phyloP scores from a whole-genome alignment of 2,329 filamentous ascomycete species.

The Zymoseptoria passerinii region DNA sequence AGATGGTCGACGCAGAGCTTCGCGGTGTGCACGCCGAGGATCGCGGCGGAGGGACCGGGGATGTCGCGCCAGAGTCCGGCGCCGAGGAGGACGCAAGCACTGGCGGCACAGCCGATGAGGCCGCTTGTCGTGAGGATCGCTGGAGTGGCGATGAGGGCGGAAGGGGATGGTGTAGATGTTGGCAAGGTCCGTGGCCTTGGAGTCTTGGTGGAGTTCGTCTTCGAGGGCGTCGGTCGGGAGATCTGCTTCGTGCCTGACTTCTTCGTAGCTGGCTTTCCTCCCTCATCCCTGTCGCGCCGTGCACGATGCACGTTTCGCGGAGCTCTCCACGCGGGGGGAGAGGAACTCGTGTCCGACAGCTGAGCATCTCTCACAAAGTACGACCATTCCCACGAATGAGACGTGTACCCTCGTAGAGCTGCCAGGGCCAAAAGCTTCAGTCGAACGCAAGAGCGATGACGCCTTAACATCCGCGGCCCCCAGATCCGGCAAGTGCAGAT shows the following conservation, averaged over 20 bases:
- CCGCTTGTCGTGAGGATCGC: conserved; percentile 21
- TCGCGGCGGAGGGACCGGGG: conserved; percentile 19
- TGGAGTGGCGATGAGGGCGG: conserved; percentile 10
- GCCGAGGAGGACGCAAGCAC: conserved; percentile 21
- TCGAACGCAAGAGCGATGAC: background rate
- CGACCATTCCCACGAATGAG: too few relatives aligned
- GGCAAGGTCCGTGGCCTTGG: background rate
- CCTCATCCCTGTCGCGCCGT: background rate
- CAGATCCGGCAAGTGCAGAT: background rate
- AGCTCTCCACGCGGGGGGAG: background rate
- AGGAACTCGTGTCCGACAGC: background rate
- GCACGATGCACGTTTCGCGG: background rate
- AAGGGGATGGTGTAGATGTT: background rate
- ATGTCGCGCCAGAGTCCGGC: conserved; percentile 22
- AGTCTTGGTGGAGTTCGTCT: background rate
- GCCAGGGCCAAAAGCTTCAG: background rate
- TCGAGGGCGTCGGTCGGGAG: background rate
- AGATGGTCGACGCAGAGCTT: conserved; percentile 24
- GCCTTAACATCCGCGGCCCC: background rate
- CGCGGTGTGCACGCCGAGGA: conserved; percentile 20
- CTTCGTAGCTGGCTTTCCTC: background rate
- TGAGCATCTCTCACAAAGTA: background rate
- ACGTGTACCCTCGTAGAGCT: too few relatives aligned
- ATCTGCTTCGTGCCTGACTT: background rate
- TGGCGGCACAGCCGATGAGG: conserved; percentile 23